Percentiles rank a stretch among this genome's conserved stretches.
Conservation (phyloP, 768 basidiomycete species). For the Collybiopsis confluens region DNA sequence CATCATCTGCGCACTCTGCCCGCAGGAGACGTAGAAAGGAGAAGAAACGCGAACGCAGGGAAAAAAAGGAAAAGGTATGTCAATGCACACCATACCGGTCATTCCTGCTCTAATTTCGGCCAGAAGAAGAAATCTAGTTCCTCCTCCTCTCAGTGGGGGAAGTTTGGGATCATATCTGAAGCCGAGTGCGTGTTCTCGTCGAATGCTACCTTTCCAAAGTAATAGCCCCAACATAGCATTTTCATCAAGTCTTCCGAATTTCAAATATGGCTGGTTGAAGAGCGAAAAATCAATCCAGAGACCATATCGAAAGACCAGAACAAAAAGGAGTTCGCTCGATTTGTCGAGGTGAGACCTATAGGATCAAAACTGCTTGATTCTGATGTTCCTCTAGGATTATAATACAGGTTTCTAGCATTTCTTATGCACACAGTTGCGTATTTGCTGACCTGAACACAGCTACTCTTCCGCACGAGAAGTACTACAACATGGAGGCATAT, state of each 20-base stretch:
- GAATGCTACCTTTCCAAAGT: background rate
- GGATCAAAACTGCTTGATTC: no score
- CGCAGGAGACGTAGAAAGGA: slow-evolving; percentile 45
- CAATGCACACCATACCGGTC: background rate
- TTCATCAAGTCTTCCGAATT: slow-evolving; percentile 85
- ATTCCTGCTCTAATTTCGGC: slow-evolving; percentile 4
- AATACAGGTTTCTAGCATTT: slow-evolving; percentile 57
- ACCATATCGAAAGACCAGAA: slow-evolving; percentile 80
- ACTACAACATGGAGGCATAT: slow-evolving; percentile 86
- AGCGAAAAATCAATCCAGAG: slow-evolving; percentile 88
- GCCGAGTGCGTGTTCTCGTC: slow-evolving; percentile 57
- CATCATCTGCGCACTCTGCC: slow-evolving; percentile 38
- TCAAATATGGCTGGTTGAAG: slow-evolving; percentile 89
- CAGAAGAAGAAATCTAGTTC: slow-evolving; percentile 56
- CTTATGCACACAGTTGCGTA: background rate
- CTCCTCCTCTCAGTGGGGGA: slow-evolving; percentile 77
- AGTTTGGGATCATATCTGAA: slow-evolving; percentile 83
- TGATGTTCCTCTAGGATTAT: no score
- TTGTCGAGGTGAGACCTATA: no score
- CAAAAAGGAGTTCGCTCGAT: slow-evolving; percentile 79
- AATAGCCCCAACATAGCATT: slow-evolving; percentile 43
- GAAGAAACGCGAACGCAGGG: slow-evolving; percentile 61
- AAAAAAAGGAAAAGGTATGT: slow-evolving; percentile 54
- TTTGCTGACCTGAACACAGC: slow-evolving; percentile 39
- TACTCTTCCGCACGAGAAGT: slow-evolving; percentile 92